Base-by-base conservation (phyloP, 768 basidiomycete species). In the Lactifluus piperatus region DNA sequence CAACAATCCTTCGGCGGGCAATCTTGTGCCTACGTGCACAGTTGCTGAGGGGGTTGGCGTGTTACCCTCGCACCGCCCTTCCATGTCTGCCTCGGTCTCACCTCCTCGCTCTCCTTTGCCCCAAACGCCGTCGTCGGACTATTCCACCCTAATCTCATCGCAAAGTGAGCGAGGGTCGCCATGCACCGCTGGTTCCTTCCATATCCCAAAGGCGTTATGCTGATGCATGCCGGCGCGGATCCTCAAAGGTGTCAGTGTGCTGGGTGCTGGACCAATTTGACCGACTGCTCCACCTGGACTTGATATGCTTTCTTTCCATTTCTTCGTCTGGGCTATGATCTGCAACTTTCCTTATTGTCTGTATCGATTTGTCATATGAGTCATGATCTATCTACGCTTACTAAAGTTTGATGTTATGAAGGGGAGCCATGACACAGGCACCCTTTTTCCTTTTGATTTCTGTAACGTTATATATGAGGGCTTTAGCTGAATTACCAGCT, bases 201-300 rank as follows among this genome's bases (percentile, higher is more conserved):
- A 57, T 37, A 27, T 58, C 1, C 52, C 61, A 65, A 47, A 57
- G 63, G 44, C 53, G 65, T 54, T 6, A 51, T 62, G 36, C 46
- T 72, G 45, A 41, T 71, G 58, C 67, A 67, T 39, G 69, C 65
- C 4, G 66, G 69, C 3, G 62, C 64, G 2, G 69, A 68, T 72
- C 46, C 65, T 72, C 46, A 69, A 65, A 41, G 67, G 71, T 36
- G 68, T 71, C 26, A 67, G 61, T 57, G 51, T 55, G 4, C 57
- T 68, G 24, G 57, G 66, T 24, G 27, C 58, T 10, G 47, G 34
- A 5, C 53, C 58, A 13, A 29, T 63, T 14, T 63, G 34, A 53
- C 14, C 9, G n/a, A 14, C 11, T 36, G 37, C 6, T 16, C 14
- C 9, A 5, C 11, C 39, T 52, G n/a, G n/a, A 1, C 18, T 57